A percentile compares a stretch with the other conserved stretches of the same genome.
These are phyloP conservation scores for Botryosphaeria agaves DNA, from an alignment of 2,329 filamentous ascomycete species.

Conservation along the genomic window DNA sequence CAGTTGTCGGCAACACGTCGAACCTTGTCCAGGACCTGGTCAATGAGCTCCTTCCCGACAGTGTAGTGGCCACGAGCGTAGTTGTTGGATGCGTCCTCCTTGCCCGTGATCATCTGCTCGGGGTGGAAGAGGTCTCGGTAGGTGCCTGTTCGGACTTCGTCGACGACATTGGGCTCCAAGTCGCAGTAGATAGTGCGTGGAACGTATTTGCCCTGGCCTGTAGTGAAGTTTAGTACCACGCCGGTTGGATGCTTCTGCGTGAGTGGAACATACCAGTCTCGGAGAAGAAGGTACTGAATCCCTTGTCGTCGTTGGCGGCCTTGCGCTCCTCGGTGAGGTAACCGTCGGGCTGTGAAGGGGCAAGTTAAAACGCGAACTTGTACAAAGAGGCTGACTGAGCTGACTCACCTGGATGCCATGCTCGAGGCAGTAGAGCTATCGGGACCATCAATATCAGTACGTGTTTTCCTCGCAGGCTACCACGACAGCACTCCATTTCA, in stretches of 20 bases:
- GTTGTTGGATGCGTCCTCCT: constrained; percentile 99
- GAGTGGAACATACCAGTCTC: constrained; percentile 71
- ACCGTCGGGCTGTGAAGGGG: constrained; percentile 66
- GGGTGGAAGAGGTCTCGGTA: constrained; percentile 98
- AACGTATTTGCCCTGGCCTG: constrained; percentile 97
- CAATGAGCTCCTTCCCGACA: constrained; percentile 97
- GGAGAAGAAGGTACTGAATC: constrained; percentile 99
- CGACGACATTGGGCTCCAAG: constrained; percentile 98
- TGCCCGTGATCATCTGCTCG: constrained; percentile 98
- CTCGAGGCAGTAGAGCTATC: constrained; percentile 97
- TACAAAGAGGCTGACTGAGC: constrained; percentile 3
- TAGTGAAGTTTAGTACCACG: constrained; percentile 2
- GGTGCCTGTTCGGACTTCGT: constrained; percentile 93
- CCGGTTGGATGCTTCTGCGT: constrained; percentile 7
- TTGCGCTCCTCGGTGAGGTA: constrained; percentile 98
- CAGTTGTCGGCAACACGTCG: constrained; percentile 96
- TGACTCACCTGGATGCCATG: constrained; percentile 91
- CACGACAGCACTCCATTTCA: constrained; percentile 3
- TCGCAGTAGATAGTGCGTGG: constrained; percentile 98
- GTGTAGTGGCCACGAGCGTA: constrained; percentile 99
- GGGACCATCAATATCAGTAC: constrained; percentile 12
- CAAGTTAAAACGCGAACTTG: constrained; percentile 7
- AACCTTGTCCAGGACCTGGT: constrained; percentile 94
- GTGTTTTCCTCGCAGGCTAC: constrained; percentile 11
- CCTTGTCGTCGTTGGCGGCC: constrained; percentile 78